Evolutionary conservation across 2,329 filamentous ascomycete species (phyloP).

Genomic region (Alternaria rosae): DNA sequence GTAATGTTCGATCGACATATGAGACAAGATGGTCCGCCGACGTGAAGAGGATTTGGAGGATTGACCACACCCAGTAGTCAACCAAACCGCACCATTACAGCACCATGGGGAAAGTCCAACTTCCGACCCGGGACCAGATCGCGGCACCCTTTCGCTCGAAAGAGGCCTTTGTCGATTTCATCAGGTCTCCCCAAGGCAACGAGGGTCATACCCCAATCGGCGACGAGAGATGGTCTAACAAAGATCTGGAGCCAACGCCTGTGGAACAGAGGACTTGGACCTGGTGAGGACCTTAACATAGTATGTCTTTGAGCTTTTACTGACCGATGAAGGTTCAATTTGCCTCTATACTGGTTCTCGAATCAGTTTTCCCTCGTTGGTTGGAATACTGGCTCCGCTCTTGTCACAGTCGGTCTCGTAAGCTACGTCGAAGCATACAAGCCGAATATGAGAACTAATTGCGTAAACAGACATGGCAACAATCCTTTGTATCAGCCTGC

Average conservation of each 20-base stretch:
- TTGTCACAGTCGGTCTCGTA: conserved; percentile 28
- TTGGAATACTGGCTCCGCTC: conserved; percentile 29
- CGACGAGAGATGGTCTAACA: conserved; percentile 33
- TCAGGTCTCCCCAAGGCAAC: conserved; percentile 22
- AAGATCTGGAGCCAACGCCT: conserved; percentile 34
- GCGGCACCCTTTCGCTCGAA: conserved; percentile 26
- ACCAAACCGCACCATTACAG: background rate
- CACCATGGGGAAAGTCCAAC: conserved; percentile 12
- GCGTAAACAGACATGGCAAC: conserved; percentile 28
- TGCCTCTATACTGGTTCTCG: conserved; percentile 33
- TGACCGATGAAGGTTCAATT: conserved; percentile 19
- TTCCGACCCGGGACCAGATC: conserved; percentile 8
- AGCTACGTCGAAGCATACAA: background rate
- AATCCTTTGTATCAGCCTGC: conserved; percentile 32
- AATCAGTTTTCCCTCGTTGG: conserved; percentile 29
- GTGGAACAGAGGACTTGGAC: conserved; percentile 34
- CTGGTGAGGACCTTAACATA: conserved; percentile 13
- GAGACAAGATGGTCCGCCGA: conserved; percentile 6
- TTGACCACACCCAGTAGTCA: background rate
- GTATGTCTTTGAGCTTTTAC: background rate
- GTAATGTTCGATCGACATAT: conserved; percentile 10
- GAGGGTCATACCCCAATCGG: conserved; percentile 23
- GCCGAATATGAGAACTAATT: background rate
- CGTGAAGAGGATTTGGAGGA: background rate
- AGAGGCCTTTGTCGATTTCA: conserved; percentile 26